phyloP scores from a whole-genome alignment of 2,329 filamentous ascomycete genomes.

The Curvularia lunata region DNA sequence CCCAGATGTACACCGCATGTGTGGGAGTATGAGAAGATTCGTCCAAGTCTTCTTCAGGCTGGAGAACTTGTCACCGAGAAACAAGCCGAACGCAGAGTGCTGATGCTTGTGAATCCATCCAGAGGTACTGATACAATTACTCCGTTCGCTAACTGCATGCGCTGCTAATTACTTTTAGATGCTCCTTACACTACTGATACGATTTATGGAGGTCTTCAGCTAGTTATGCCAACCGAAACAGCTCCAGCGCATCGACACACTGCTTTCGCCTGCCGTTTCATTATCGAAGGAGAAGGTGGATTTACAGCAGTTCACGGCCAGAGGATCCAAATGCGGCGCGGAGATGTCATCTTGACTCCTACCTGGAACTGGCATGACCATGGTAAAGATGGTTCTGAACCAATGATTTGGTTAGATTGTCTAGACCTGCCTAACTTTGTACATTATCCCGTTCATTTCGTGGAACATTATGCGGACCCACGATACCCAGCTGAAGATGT shows the following conservation, averaged over 20 bases:
- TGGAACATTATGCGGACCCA: conserved; percentile 56
- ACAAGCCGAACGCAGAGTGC: conserved; percentile 49
- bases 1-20: conserved; percentile 51
- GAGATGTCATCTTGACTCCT: conserved; percentile 64
- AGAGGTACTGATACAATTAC: conserved; percentile 24
- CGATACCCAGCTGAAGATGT: conserved; percentile 53
- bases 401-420: conserved; percentile 65
- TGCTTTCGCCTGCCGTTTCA: conserved; percentile 64
- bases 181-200: conserved; percentile 65
- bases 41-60: conserved; percentile 45
- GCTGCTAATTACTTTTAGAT: conserved; percentile 38
- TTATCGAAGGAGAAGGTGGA: conserved; percentile 62
- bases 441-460: conserved; percentile 61
- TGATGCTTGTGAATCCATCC: conserved; percentile 53
- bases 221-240: conserved; percentile 63
- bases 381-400: conserved; percentile 61
- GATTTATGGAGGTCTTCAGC: conserved; percentile 63
- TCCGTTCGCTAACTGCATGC: not conserved
- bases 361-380: conserved; percentile 65
- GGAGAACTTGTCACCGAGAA: conserved; percentile 48
- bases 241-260: conserved; percentile 63
- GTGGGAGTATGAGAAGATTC: conserved; percentile 48
- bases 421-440: conserved; percentile 61
- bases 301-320: conserved; percentile 65
- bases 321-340: conserved; percentile 59